phyloP scores from a whole-genome alignment of 2,329 filamentous ascomycete genomes.

The Anthostomella pinea region DNA sequence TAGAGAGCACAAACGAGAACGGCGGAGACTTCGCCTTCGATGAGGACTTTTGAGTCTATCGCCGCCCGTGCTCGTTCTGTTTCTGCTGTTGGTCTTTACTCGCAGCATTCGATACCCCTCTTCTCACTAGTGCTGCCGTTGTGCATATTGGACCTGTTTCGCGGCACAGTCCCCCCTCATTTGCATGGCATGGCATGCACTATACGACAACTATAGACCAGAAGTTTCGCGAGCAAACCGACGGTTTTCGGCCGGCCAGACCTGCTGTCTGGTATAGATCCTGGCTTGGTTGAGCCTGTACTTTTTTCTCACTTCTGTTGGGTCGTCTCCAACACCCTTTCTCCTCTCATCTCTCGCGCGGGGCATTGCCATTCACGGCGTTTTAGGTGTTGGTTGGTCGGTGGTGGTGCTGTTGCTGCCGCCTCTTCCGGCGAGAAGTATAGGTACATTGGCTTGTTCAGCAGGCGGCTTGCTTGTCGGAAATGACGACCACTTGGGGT shows the following conservation, averaged over 20 bases:
- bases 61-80: constrained; percentile 14
- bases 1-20: constrained; percentile 54
- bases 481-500: too few species aligned
- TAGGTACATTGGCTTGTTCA: too few species aligned
- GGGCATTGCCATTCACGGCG: constrained; percentile 8
- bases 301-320: constrained; percentile 4
- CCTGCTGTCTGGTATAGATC: too few species aligned
- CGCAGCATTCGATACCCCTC: constrained; percentile 24
- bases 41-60: constrained; percentile 79
- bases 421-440: too few species aligned
- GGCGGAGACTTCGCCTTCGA: constrained; percentile 88
- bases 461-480: too few species aligned
- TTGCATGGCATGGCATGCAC: not conserved
- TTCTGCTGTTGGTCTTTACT: constrained; percentile 13
- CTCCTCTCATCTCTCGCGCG: constrained; percentile 2
- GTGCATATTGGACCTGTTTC: not conserved
- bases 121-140: constrained; percentile 17
- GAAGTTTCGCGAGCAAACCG: constrained; percentile 17
- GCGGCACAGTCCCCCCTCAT: not conserved
- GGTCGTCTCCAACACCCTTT: constrained; percentile 3
- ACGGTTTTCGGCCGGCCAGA: too few species aligned
- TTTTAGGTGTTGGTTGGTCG: constrained; percentile 5
- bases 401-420: too few species aligned
- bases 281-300: not conserved
- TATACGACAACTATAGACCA: constrained; percentile 3